Base-by-base conservation (phyloP, 352 stramenopile species). In the Pythium aphanidermatum region DNA sequence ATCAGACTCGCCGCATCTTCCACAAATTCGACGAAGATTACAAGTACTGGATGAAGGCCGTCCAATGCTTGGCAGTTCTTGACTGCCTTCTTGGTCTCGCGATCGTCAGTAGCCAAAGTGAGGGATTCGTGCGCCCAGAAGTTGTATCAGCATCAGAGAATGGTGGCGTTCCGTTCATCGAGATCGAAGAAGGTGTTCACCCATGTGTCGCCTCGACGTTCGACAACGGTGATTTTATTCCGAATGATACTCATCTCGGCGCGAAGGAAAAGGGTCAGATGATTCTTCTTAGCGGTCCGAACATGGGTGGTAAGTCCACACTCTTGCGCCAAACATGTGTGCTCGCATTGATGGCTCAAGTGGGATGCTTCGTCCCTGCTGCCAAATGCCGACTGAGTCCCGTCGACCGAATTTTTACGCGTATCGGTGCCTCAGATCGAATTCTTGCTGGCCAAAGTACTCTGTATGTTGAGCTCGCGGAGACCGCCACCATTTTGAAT, bases 221-320 rank as follows among this genome's bases (percentile, higher is more conserved):
- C 38, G 57, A 71, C 26, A 79, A 55, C 24, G 68, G 71, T 12
- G 88, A 98, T 30, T 99, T 98, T 56, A 98, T 99, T 54, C 89
- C 96, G 5, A 99, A 99, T 60, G 92, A 99, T 65, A 77, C 97
- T 5, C 55, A 60, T 2, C 62, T 99, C 7, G 96, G 95, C 31
- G 69, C 83, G 4, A 62, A 63, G 45, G 60, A 57, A 24, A 60
- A 79, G 30, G 68, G 67, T 14, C 62, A 74, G 37, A 88, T 91
- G 80, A 60, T 99, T 17, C 66, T 99, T 24, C 78, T 99, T 12
- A 98, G 84, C 57, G 97, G 97, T 35, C 96, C 96, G 1, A 99
- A 99, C 69, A 98, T 98, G 94, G 97, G 96, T 45, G 97, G 96
- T 45, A 99, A 99, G 70, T 97, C 80, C 39, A 99, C 97, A 14